Evolutionary conservation across 805 yeast species (phyloP).

Genomic region (Candida silvicultrix): DNA sequence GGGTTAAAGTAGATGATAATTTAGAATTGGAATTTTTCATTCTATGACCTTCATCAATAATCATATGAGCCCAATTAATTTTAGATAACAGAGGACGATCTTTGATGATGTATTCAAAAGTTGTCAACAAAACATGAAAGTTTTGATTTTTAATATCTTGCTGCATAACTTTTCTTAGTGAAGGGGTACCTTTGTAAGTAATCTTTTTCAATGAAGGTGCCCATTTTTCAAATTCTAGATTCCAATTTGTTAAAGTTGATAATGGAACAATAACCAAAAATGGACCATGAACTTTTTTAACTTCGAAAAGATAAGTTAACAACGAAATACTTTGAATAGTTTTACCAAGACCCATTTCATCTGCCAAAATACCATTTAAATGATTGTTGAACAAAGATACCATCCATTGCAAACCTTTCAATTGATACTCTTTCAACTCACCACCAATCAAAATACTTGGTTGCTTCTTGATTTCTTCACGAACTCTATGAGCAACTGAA

Average conservation of each 20-base stretch:
- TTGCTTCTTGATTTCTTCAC: slow-evolving; percentile 61
- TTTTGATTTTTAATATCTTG: slow-evolving; percentile 59
- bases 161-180: slow-evolving; percentile 60
- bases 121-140: slow-evolving; percentile 72
- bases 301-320: slow-evolving; percentile 63
- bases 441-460: slow-evolving; percentile 74
- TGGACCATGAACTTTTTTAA: slow-evolving; percentile 59
- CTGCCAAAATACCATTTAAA: slow-evolving; percentile 95
- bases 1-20: slow-evolving; percentile 62
- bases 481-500: slow-evolving; percentile 72
- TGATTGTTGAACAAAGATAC: slow-evolving; percentile 92
- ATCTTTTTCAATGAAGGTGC: slow-evolving; percentile 72
- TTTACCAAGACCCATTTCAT: slow-evolving; percentile 99
- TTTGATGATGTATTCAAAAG: slow-evolving; percentile 75
- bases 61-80: slow-evolving; percentile 79
- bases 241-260: slow-evolving; percentile 83
- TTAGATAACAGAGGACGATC: slow-evolving; percentile 67
- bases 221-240: slow-evolving; percentile 81
- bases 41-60: slow-evolving; percentile 87
- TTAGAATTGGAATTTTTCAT: slow-evolving; percentile 78
- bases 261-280: slow-evolving; percentile 78
- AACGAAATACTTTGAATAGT: slow-evolving; percentile 82
- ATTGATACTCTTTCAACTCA: slow-evolving; percentile 71
- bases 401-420: slow-evolving; percentile 98
- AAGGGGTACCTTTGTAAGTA: slow-evolving; percentile 74